Conservation (phyloP, 257 asterid species). For the Solanum appendiculatum region DNA sequence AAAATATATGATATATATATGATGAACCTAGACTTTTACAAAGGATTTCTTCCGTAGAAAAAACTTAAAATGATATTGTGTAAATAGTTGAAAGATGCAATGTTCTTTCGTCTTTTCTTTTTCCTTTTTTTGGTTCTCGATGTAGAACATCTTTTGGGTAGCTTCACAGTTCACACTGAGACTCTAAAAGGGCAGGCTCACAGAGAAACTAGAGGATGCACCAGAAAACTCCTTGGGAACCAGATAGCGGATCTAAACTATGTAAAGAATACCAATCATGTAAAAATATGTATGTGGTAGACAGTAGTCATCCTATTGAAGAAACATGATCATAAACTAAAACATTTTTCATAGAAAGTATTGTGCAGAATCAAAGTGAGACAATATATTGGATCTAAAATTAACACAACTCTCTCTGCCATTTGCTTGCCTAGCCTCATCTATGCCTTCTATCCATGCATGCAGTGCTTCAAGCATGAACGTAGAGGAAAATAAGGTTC, state of each 20-base stretch:
- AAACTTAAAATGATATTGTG: background rate
- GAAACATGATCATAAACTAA: background rate
- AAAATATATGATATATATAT: background rate
- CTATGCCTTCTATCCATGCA: background rate
- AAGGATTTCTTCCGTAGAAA: background rate
- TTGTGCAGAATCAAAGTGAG: background rate
- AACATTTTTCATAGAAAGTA: background rate
- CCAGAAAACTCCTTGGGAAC: background rate
- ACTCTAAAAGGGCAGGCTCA: background rate
- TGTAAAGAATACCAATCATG: background rate
- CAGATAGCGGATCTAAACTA: background rate
- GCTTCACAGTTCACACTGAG: background rate
- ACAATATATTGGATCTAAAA: background rate
- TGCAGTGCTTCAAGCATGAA: background rate
- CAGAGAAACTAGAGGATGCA: background rate
- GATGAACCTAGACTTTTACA: background rate
- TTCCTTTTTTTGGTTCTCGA: background rate
- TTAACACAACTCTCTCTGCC: background rate
- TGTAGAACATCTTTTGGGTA: background rate
- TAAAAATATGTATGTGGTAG: background rate
- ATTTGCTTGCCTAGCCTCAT: background rate
- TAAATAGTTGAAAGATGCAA: background rate
- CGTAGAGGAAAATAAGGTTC: background rate
- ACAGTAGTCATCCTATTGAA: background rate
- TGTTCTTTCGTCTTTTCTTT: background rate